Evolutionary conservation across 352 stramenopile genomes (phyloP).

Genomic region (Globisporangium ultimum): DNA sequence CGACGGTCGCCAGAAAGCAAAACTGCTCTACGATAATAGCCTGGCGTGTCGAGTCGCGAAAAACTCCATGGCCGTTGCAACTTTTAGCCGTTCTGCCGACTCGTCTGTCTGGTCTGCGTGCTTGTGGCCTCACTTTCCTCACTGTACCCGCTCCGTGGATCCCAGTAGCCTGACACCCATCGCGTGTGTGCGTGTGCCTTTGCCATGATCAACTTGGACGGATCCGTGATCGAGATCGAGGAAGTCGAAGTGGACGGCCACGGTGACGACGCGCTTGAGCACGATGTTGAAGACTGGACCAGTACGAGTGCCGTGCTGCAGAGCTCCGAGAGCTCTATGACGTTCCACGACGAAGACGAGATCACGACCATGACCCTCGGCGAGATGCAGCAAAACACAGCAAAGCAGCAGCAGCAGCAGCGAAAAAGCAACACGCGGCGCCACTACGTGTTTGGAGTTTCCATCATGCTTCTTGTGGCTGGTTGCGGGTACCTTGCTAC

Average conservation of each 20-base stretch:
- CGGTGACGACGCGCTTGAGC: neutral
- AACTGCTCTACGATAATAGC: too few relatives aligned
- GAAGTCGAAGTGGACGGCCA: neutral
- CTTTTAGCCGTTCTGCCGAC: too few relatives aligned
- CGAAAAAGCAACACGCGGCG: constrained; percentile 2
- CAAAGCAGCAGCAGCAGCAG: neutral
- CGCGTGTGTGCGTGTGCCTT: too few relatives aligned
- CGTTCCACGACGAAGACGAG: constrained; percentile 10
- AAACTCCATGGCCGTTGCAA: too few relatives aligned
- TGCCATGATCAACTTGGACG: neutral
- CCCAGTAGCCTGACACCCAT: too few relatives aligned
- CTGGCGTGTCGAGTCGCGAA: too few relatives aligned
- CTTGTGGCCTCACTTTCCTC: too few relatives aligned
- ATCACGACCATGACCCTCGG: neutral
- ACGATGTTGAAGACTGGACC: constrained; percentile 13
- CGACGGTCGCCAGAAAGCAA: too few relatives aligned
- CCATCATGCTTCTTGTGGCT: constrained; percentile 7
- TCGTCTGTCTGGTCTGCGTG: too few relatives aligned
- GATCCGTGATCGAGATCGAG: neutral
- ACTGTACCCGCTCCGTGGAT: too few relatives aligned
- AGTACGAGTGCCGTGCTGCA: constrained; percentile 9
- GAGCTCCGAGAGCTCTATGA: constrained; percentile 10
- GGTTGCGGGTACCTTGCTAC: constrained; percentile 8
- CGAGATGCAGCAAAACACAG: neutral
- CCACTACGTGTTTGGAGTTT: constrained; percentile 2